Percentiles rank a stretch among this genome's conserved stretches.
phyloP scores from a whole-genome alignment of 495 filamentous ascomycete genomes.

The Cercophora sp. region DNA sequence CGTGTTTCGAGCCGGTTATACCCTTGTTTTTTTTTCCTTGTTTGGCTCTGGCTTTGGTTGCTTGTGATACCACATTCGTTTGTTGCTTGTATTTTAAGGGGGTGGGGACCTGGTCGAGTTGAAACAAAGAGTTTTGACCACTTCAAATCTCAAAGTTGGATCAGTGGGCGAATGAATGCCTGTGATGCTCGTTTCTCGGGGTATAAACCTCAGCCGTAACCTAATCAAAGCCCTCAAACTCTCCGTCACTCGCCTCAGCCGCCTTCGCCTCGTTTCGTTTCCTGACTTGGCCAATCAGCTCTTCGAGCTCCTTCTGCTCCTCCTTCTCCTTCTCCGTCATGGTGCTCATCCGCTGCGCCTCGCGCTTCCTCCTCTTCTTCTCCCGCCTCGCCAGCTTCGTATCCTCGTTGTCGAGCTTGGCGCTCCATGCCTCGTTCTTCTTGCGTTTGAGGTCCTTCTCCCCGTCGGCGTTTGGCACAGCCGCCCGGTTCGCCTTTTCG shows the following conservation, averaged over 20 bases:
- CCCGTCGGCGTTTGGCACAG: slow-evolving; percentile 45
- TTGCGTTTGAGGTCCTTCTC: slow-evolving; percentile 41
- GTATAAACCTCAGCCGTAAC: too few relatives aligned
- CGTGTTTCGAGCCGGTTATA: too few relatives aligned
- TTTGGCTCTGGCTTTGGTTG: not conserved
- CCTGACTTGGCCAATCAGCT: slow-evolving; percentile 59
- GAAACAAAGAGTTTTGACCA: too few relatives aligned
- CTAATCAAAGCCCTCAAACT: slow-evolving; percentile 45
- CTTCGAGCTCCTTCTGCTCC: slow-evolving; percentile 65
- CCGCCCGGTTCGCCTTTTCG: slow-evolving; percentile 25
- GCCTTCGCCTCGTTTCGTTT: slow-evolving; percentile 48
- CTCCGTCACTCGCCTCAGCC: slow-evolving; percentile 28
- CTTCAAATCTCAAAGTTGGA: too few relatives aligned
- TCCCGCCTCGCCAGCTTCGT: slow-evolving; percentile 64
- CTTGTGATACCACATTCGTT: slow-evolving; percentile 21
- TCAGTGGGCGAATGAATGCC: too few relatives aligned
- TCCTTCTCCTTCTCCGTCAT: slow-evolving; percentile 72
- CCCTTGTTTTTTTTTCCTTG: slow-evolving; percentile 9
- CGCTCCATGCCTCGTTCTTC: slow-evolving; percentile 73
- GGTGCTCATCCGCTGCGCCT: slow-evolving; percentile 60
- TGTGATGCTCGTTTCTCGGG: not conserved
- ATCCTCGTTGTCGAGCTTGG: slow-evolving; percentile 68
- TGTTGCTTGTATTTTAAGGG: not conserved
- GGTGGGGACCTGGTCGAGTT: too few relatives aligned
- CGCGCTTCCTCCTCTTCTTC: slow-evolving; percentile 67